Percentiles rank a stretch among this genome's conserved stretches.
phyloP scores from a whole-genome alignment of 208 protist species.

The Trypanosoma mega region DNA sequence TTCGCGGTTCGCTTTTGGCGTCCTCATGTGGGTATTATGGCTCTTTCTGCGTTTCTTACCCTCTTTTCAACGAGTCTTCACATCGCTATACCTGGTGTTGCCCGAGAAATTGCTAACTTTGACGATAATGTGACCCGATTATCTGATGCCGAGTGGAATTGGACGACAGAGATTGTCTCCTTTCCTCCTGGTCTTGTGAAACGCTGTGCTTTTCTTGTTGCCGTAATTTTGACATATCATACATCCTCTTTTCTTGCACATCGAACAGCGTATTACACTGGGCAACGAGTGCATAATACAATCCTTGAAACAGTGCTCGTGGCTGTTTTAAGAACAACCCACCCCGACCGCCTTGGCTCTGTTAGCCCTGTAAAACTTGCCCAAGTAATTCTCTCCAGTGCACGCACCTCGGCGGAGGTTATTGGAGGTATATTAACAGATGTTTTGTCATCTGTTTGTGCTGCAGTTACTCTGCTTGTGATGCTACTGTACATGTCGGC shows the following conservation, averaged over 20 bases:
- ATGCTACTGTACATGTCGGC: constrained; percentile 61
- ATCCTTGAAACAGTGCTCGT: constrained; percentile 37
- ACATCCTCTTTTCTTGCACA: constrained; percentile 48
- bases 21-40: constrained; percentile 33
- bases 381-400: constrained; percentile 47
- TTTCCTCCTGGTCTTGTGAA: constrained; percentile 36
- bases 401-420: constrained; percentile 32
- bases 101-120: constrained; percentile 50
- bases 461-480: constrained; percentile 26
- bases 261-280: constrained; percentile 44
- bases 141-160: neutral
- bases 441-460: constrained; percentile 38
- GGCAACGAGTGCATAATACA: constrained; percentile 32
- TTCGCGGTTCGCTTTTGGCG: constrained; percentile 47
- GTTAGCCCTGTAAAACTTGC: constrained; percentile 53
- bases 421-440: constrained; percentile 58
- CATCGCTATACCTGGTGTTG: constrained; percentile 40
- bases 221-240: constrained; percentile 42
- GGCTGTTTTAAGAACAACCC: constrained; percentile 32
- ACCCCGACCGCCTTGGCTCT: constrained; percentile 49
- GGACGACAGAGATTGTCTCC: neutral
- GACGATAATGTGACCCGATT: constrained; percentile 8
- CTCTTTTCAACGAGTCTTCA: constrained; percentile 37
- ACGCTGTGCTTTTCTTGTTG: constrained; percentile 42
- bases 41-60: constrained; percentile 38